These are phyloP conservation scores for Aspergillus pseudoglaucus DNA, from an alignment of 2,329 filamentous ascomycete species.

Conservation along the genomic window DNA sequence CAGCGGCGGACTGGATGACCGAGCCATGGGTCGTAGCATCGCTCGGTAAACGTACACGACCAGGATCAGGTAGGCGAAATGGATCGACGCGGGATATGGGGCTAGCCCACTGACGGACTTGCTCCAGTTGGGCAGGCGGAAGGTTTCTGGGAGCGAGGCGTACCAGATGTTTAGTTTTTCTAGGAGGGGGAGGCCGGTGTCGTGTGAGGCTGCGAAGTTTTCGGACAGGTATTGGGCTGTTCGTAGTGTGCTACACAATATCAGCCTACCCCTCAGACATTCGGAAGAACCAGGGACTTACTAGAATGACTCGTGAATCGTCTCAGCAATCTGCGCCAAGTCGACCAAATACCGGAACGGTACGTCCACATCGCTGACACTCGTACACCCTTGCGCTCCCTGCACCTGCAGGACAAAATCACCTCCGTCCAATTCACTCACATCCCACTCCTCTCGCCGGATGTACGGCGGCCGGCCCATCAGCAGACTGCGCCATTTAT, in stretches of 20 bases:
- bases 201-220: slow-evolving; percentile 23
- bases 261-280: not conserved
- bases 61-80: slow-evolving; percentile 31
- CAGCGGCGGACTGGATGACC: slow-evolving; percentile 19
- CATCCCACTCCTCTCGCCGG: slow-evolving; percentile 29
- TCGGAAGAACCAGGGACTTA: slow-evolving; percentile 10
- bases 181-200: slow-evolving; percentile 20
- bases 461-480: slow-evolving; percentile 32
- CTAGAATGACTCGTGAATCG: slow-evolving; percentile 28
- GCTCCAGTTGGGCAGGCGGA: slow-evolving; percentile 23
- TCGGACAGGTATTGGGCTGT: slow-evolving; percentile 24
- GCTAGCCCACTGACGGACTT: slow-evolving; percentile 18
- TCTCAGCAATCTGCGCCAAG: slow-evolving; percentile 23
- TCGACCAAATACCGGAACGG: slow-evolving; percentile 22
- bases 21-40: slow-evolving; percentile 26
- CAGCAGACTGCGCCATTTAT: slow-evolving; percentile 34
- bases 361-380: slow-evolving; percentile 16
- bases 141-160: slow-evolving; percentile 21
- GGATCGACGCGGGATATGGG: slow-evolving; percentile 21
- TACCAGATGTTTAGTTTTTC: slow-evolving; percentile 27
- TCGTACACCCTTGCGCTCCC: slow-evolving; percentile 1
- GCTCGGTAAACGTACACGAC: slow-evolving; percentile 32
- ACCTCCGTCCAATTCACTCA: slow-evolving; percentile 21
- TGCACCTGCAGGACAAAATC: slow-evolving; percentile 18
- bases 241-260: slow-evolving; percentile 18